Conservation (phyloP, 164 flowering plant species). For the Vitis rotundifolia region DNA sequence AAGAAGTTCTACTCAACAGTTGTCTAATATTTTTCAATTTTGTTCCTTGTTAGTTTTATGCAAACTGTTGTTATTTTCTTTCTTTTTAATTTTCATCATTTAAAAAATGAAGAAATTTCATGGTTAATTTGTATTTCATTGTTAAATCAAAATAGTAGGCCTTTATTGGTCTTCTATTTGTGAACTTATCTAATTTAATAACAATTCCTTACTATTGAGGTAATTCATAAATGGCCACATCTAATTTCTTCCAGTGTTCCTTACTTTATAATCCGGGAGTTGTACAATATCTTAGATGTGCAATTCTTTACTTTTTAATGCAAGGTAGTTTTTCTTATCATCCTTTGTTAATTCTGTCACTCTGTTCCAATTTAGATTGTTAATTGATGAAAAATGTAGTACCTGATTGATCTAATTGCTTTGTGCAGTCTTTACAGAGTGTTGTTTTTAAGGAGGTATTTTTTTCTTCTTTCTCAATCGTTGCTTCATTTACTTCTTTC, state of each 20-base stretch:
- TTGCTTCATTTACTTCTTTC: not conserved
- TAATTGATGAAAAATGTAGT: not conserved
- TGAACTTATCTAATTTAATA: no score
- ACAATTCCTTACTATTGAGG: no score
- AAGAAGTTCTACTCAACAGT: not conserved
- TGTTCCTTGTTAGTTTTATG: no score
- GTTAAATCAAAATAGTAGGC: no score
- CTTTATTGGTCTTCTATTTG: no score
- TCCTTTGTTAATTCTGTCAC: not conserved
- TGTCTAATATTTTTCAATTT: not conserved
- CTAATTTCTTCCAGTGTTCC: no score
- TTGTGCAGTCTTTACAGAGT: conserved; percentile 96
- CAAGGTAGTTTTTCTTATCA: not conserved
- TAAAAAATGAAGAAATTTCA: no score
- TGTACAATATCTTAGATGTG: not conserved
- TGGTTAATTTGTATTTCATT: no score
- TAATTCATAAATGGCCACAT: no score
- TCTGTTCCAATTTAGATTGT: conserved; percentile 3
- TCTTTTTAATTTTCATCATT: no score
- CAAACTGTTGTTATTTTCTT: no score
- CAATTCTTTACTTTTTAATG: not conserved
- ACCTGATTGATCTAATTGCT: conserved; percentile 29
- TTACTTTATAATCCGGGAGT: no score
- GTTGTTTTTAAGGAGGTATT: conserved; percentile 94
- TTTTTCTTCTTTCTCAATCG: conserved; percentile 4